These are phyloP conservation scores for Lactarius quietus DNA, from an alignment of 768 basidiomycete species.

Conservation along the genomic window DNA sequence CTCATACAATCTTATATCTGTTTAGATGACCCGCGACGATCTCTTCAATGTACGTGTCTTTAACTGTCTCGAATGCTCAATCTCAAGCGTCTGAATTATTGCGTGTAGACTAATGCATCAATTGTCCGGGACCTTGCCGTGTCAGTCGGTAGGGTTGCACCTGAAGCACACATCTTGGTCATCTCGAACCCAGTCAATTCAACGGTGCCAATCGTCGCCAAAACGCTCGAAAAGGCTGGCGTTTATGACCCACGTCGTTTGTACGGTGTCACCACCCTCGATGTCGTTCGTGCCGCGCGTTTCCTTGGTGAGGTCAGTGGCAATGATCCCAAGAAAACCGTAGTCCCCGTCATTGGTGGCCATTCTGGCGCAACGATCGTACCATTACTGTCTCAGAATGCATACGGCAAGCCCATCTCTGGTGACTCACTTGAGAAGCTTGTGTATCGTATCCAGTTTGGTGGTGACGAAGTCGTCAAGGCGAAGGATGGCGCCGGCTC, in stretches of 20 bases:
- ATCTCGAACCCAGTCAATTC: conserved; percentile 99
- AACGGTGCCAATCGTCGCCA: conserved; percentile 95
- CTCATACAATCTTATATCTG: conserved; percentile 31
- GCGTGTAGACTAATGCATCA: conserved; percentile 83
- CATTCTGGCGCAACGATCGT: conserved; percentile 98
- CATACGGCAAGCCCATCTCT: conserved; percentile 62
- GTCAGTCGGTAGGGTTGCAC: conserved; percentile 79
- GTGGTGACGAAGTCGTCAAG: conserved; percentile 98
- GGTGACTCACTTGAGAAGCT: conserved; percentile 75
- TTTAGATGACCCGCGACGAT: conserved; percentile 92
- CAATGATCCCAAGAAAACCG: conserved; percentile 59
- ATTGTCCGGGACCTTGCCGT: conserved; percentile 95
- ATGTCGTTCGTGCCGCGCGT: conserved; percentile 92
- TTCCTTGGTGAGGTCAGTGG: conserved; percentile 77
- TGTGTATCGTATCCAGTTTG: conserved; percentile 93
- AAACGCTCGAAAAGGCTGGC: conserved; percentile 86
- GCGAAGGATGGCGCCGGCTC: conserved; percentile 88
- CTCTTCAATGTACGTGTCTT: conserved; percentile 80
- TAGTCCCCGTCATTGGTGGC: conserved; percentile 88
- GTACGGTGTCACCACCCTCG: conserved; percentile 97
- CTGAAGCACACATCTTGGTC: conserved; percentile 90
- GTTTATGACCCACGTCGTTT: conserved; percentile 85
- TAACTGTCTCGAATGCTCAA: neutral
- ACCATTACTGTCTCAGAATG: conserved; percentile 84
- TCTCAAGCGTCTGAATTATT: conserved; percentile 4